These are phyloP conservation scores for Penicillium sumatraense DNA, from an alignment of 2,329 filamentous ascomycete species.

Conservation along the genomic window DNA sequence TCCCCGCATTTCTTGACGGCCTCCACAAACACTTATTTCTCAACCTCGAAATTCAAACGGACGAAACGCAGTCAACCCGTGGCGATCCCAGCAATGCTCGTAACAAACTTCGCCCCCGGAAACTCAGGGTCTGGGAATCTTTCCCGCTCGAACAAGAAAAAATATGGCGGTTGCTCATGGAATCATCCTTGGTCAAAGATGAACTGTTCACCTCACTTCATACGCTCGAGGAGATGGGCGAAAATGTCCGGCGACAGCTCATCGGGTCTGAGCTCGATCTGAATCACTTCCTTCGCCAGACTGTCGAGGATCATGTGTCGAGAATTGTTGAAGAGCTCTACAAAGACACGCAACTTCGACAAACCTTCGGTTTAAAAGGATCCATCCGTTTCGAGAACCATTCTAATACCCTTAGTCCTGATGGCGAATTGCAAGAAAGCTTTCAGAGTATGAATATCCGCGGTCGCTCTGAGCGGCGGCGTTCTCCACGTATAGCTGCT, in stretches of 20 bases:
- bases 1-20: conserved; percentile 12
- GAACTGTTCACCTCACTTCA: conserved; percentile 4
- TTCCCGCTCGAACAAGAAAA: conserved; percentile 9
- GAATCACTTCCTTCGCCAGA: conserved; percentile 20
- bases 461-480: conserved; percentile 1
- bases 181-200: conserved; percentile 7
- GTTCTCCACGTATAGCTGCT: conserved; percentile 11
- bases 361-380: conserved; percentile 13
- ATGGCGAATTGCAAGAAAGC: conserved; percentile 7
- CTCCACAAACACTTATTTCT: conserved; percentile 10
- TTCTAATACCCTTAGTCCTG: conserved; percentile 12
- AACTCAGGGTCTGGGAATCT: conserved; percentile 7
- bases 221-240: conserved; percentile 20
- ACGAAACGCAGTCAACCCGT: conserved; percentile 7
- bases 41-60: conserved; percentile 4
- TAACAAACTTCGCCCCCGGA: conserved; percentile 10
- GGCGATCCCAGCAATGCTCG: conserved; percentile 8
- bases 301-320: conserved; percentile 11
- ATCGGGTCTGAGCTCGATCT: conserved; percentile 23
- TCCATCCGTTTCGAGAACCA: conserved; percentile 15
- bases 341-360: conserved; percentile 7
- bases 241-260: conserved; percentile 15
- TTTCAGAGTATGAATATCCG: conserved; percentile 8
- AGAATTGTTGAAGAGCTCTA: conserved; percentile 13
- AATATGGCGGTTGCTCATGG: conserved; percentile 11